Evolutionary conservation across 495 filamentous ascomycete species (phyloP).

Genomic region (Mytilinidion resinicola): DNA sequence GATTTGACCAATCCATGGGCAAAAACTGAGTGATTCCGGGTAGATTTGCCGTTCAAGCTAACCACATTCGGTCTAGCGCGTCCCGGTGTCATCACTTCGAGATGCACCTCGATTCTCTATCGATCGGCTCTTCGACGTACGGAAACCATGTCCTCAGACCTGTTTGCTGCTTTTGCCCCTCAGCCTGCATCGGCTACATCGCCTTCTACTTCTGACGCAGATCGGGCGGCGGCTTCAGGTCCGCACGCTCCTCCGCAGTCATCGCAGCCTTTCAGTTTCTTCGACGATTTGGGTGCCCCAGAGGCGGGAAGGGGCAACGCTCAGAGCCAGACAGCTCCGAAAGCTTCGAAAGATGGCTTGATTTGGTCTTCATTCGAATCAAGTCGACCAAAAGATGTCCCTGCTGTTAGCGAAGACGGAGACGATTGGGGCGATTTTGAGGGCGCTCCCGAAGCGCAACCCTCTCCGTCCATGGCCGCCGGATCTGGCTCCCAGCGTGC

Average conservation of each 20-base stretch:
- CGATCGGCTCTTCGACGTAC: no score
- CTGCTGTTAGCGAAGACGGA: conserved; percentile 6
- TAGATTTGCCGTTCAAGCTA: no score
- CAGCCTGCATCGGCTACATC: not conserved
- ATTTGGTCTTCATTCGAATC: not conserved
- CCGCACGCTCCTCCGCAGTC: not conserved
- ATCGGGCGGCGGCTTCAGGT: not conserved
- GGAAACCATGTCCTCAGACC: conserved; percentile 20
- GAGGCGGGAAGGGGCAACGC: not conserved
- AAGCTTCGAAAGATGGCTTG: not conserved
- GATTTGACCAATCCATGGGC: no score
- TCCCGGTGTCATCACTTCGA: no score
- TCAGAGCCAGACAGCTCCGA: not conserved
- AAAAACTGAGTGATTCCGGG: no score
- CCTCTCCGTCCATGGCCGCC: not conserved
- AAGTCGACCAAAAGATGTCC: not conserved
- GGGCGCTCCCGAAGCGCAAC: conserved; percentile 25
- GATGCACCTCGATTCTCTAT: no score
- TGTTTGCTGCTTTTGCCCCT: conserved; percentile 22
- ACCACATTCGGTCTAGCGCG: no score
- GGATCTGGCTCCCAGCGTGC: not conserved
- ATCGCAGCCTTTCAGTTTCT: conserved; percentile 17
- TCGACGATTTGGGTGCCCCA: conserved; percentile 12
- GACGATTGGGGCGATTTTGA: conserved; percentile 59
- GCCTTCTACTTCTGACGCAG: not conserved